A percentile compares a stretch with the other conserved stretches of the same genome.
phyloP scores from a whole-genome alignment of 306 rosid species.

The Vachellia pachyceras region DNA sequence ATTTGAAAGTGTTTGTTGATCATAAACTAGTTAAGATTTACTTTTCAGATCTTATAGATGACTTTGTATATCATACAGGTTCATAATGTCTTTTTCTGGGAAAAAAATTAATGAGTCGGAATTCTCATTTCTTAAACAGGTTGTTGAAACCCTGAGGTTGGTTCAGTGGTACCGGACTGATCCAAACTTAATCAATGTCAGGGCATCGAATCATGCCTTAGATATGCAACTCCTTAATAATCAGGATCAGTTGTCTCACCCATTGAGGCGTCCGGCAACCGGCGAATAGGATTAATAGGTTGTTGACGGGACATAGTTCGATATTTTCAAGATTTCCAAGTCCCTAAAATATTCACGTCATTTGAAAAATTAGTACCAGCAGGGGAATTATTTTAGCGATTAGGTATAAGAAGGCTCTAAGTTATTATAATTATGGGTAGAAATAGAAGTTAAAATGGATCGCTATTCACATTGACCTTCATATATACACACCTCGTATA shows the following conservation, averaged over 20 bases:
- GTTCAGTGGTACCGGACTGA: too few species aligned
- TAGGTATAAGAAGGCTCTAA: neutral
- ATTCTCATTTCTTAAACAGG: neutral
- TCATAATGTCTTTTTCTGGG: too few species aligned
- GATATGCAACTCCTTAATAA: too few species aligned
- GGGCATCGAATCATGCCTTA: too few species aligned
- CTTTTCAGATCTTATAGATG: neutral
- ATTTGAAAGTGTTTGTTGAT: neutral
- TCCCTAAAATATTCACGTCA: neutral
- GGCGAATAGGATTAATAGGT: too few species aligned
- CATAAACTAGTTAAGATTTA: neutral
- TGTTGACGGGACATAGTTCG: neutral
- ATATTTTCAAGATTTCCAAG: neutral
- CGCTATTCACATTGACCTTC: neutral
- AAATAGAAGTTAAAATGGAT: neutral
- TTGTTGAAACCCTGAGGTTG: too few species aligned
- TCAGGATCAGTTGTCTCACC: too few species aligned
- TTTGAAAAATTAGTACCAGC: neutral
- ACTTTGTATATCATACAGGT: neutral
- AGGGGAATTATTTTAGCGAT: neutral
- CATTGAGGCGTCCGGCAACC: too few species aligned
- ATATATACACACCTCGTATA: neutral
- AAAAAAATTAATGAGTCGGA: neutral
- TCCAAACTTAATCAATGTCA: too few species aligned
- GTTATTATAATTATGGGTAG: neutral